Evolutionary conservation across 257 asterid genomes (phyloP).

Genomic region (Fraxinus cuspidata): DNA sequence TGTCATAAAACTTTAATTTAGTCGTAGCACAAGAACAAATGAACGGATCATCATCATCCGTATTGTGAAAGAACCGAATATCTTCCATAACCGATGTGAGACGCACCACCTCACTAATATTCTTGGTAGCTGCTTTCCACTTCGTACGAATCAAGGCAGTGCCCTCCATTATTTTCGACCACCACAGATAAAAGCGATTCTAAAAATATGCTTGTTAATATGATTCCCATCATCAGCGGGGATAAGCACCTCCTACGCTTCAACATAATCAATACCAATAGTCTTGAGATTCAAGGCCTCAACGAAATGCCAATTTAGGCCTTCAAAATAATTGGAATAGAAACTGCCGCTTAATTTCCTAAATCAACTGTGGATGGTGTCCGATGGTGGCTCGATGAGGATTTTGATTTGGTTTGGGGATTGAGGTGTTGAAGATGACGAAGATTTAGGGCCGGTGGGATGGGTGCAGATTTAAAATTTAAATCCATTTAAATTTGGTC

Average conservation of each 20-base stretch:
- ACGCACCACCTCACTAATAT: constrained; percentile 81
- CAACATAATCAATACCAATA: constrained; percentile 77
- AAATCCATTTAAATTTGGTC: too few relatives aligned
- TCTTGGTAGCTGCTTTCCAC: constrained; percentile 87
- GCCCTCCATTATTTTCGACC: constrained; percentile 86
- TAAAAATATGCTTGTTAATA: constrained; percentile 84
- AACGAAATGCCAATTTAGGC: constrained; percentile 87
- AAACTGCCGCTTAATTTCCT: constrained; percentile 78
- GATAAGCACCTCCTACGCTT: constrained; percentile 80
- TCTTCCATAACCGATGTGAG: constrained; percentile 86
- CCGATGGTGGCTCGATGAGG: too few relatives aligned
- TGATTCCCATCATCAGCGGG: constrained; percentile 74
- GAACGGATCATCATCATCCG: constrained; percentile 65
- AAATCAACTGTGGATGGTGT: constrained; percentile 51
- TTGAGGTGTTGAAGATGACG: too few relatives aligned
- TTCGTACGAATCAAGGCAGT: constrained; percentile 74
- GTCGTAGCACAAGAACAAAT: too few relatives aligned
- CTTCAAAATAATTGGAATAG: constrained; percentile 88
- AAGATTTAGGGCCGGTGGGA: too few relatives aligned
- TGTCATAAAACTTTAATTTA: too few relatives aligned
- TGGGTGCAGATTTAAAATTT: too few relatives aligned
- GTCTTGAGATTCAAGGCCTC: constrained; percentile 89
- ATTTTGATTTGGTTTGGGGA: too few relatives aligned
- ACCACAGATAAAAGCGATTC: constrained; percentile 85
- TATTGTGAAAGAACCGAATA: constrained; percentile 65